Percentiles rank a stretch among this genome's conserved stretches.
These are phyloP conservation scores for Daldinia childiae DNA, from an alignment of 495 filamentous ascomycete species.

Conservation along the genomic window DNA sequence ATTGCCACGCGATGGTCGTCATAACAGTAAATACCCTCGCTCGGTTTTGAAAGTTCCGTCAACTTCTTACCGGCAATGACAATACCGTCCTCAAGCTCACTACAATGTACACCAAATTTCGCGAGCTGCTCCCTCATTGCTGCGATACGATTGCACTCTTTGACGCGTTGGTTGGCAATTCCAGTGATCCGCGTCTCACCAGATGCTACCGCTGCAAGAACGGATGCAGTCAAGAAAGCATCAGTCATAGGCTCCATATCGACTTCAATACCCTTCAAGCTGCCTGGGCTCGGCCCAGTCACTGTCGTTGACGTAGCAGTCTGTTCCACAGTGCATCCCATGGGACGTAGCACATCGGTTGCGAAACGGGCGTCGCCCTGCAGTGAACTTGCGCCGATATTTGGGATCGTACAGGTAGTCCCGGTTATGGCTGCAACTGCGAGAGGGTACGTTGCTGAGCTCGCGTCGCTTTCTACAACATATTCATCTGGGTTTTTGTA, in stretches of 20 bases:
- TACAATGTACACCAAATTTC: slow-evolving; percentile 92
- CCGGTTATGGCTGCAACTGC: slow-evolving; percentile 95
- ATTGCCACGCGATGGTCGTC: slow-evolving; percentile 98
- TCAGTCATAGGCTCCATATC: slow-evolving; percentile 99
- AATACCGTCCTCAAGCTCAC: slow-evolving; percentile 92
- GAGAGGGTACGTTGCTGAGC: slow-evolving; percentile 95
- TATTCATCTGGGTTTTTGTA: slow-evolving; percentile 91
- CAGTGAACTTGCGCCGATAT: slow-evolving; percentile 89
- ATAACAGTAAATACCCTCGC: slow-evolving; percentile 84
- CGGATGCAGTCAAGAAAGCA: slow-evolving; percentile 94
- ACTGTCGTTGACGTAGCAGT: slow-evolving; percentile 89
- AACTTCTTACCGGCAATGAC: slow-evolving; percentile 77
- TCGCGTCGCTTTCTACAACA: slow-evolving; percentile 95
- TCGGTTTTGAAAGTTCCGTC: slow-evolving; percentile 66
- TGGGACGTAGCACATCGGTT: slow-evolving; percentile 86
- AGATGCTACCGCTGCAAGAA: slow-evolving; percentile 90
- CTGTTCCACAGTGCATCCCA: slow-evolving; percentile 93
- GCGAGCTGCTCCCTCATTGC: slow-evolving; percentile 96
- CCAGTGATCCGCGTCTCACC: slow-evolving; percentile 87
- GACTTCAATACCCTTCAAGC: slow-evolving; percentile 74
- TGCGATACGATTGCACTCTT: slow-evolving; percentile 96
- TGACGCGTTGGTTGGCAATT: slow-evolving; percentile 98
- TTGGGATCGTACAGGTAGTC: slow-evolving; percentile 93
- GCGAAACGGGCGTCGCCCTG: slow-evolving; percentile 98
- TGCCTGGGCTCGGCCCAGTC: slow-evolving; percentile 79